Conservation (phyloP, 768 basidiomycete species). For the Suillus variegatus region DNA sequence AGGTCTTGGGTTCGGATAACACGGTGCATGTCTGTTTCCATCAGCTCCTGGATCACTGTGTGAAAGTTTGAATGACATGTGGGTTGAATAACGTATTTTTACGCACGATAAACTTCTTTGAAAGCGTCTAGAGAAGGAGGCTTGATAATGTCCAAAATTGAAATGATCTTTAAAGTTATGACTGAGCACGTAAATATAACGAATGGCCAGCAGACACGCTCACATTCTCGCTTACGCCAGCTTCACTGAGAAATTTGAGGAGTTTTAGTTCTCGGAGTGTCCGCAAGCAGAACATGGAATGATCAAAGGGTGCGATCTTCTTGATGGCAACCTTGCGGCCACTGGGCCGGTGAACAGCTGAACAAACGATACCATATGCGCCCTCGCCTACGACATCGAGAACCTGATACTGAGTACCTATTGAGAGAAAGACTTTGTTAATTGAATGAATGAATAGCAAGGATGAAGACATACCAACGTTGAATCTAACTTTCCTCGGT, state of each 20-base stretch:
- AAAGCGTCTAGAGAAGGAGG: constrained; percentile 79
- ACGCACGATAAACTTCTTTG: constrained; percentile 81
- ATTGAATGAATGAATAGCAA: background rate
- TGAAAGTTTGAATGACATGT: constrained; percentile 16
- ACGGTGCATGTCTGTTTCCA: constrained; percentile 97
- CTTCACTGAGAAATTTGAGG: constrained; percentile 82
- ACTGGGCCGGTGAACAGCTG: constrained; percentile 84
- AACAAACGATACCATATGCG: constrained; percentile 94
- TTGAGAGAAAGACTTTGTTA: background rate
- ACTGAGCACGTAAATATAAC: background rate
- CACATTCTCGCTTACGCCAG: constrained; percentile 89
- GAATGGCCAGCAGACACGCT: constrained; percentile 8
- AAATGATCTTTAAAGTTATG: constrained; percentile 63
- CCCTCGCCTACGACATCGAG: constrained; percentile 89
- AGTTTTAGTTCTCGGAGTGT: constrained; percentile 89
- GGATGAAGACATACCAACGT: constrained; percentile 60
- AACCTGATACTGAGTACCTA: constrained; percentile 80
- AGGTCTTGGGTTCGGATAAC: constrained; percentile 95
- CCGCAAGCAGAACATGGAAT: constrained; percentile 90
- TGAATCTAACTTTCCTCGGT: constrained; percentile 86
- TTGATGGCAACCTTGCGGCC: constrained; percentile 96
- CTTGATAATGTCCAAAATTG: constrained; percentile 87
- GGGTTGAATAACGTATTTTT: constrained; percentile 4
- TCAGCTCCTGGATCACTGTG: constrained; percentile 85
- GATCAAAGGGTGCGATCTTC: constrained; percentile 94